Evolutionary conservation across 306 rosid species (phyloP).

Genomic region (Abrus precatorius): DNA sequence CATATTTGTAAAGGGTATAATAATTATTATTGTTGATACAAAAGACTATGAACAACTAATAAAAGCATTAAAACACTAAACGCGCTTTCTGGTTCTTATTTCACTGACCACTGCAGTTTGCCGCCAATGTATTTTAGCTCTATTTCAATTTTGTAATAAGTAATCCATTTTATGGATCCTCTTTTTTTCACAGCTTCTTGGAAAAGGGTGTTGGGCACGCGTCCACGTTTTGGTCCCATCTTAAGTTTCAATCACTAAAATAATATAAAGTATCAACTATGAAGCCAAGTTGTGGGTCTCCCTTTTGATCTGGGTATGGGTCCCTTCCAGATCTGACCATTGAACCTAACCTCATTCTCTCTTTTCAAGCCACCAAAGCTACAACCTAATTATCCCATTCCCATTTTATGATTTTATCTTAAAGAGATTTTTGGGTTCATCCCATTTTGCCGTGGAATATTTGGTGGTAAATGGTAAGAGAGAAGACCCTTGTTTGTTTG

Average conservation of each 20-base stretch:
- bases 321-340: slow-evolving; percentile 28
- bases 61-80: not conserved
- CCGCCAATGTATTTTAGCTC: not conserved
- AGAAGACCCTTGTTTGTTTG: not conserved
- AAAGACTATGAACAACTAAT: not conserved
- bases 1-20: not conserved
- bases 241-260: not conserved
- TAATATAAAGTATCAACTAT: not conserved
- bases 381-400: slow-evolving; percentile 19
- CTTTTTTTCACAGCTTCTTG: not conserved
- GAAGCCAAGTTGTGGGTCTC: not conserved
- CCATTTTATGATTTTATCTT: slow-evolving; percentile 5
- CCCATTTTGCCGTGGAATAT: not conserved
- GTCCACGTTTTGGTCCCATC: slow-evolving; percentile 39
- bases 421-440: not conserved
- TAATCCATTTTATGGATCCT: not conserved
- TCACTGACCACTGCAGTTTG: not conserved
- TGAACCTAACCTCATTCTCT: slow-evolving; percentile 47
- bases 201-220: slow-evolving; percentile 32
- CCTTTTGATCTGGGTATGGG: not conserved
- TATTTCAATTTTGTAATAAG: not conserved
- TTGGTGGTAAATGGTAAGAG: not conserved
- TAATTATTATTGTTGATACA: not conserved
- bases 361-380: slow-evolving; percentile 47
- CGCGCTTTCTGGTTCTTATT: not conserved